A percentile compares a stretch with the other conserved stretches of the same genome.
Evolutionary conservation across 305 asterid genomes (phyloP).

Genomic region (Caryopteris hybrid): DNA sequence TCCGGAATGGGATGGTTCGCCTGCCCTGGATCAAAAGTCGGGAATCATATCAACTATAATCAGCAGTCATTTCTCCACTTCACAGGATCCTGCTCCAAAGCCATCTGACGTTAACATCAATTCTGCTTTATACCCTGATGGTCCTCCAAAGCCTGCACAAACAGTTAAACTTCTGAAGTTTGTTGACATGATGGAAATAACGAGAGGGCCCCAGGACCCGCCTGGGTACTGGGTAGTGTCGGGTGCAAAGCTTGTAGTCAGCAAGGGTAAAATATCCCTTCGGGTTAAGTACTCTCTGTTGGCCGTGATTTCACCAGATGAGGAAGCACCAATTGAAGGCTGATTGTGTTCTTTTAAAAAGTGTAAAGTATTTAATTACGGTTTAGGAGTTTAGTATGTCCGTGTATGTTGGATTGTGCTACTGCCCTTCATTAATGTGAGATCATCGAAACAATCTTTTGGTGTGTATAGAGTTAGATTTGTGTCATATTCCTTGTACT

Average conservation of each 20-base stretch:
- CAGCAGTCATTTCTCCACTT: conserved; percentile 46
- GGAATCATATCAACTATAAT: conserved; percentile 65
- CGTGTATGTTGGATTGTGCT: neutral
- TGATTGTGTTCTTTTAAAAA: conserved; percentile 13
- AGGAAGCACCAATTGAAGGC: conserved; percentile 31
- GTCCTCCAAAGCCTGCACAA: conserved; percentile 65
- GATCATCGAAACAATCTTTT: neutral
- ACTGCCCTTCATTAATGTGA: neutral
- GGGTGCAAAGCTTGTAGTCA: conserved; percentile 75
- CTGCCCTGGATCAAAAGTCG: conserved; percentile 54
- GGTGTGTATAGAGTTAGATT: conserved; percentile 7
- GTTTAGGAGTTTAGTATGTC: conserved; percentile 1
- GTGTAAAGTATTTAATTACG: neutral
- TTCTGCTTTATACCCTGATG: conserved; percentile 75
- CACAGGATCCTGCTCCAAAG: conserved; percentile 55
- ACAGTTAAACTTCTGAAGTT: conserved; percentile 56
- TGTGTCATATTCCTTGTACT: neutral
- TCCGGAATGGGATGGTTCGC: conserved; percentile 77
- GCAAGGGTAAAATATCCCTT: conserved; percentile 56
- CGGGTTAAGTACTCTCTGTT: conserved; percentile 69
- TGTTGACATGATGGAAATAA: conserved; percentile 71
- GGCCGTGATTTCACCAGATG: conserved; percentile 51
- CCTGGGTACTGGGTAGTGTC: conserved; percentile 87
- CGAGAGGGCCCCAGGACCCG: conserved; percentile 70
- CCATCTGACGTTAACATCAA: conserved; percentile 63